Base-by-base conservation (phyloP, 768 basidiomycete species). In the Agaricus blazei region DNA sequence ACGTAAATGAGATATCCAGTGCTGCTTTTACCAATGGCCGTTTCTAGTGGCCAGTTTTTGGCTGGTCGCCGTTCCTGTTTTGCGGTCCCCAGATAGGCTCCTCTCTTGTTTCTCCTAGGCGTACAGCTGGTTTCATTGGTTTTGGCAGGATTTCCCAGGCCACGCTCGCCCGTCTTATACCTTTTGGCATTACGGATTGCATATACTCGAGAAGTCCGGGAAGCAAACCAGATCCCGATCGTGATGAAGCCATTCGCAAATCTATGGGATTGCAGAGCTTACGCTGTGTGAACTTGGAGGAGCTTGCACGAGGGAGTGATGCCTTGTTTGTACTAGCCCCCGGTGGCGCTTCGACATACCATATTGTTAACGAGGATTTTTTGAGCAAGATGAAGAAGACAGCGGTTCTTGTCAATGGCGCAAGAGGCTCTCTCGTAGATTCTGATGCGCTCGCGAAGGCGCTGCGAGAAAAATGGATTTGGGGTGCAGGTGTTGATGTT, bases 131-230 rank as follows among this genome's bases (percentile, higher is more conserved):
- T 1, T 97, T 98, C 72, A 75, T 98, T 31, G 97, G 97, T 11
- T 98, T 98, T 62, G 96, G 96, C 5, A 84, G 96, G 26, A 98
- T 98, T 62, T 84, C 93, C 0, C 91, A 94, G 63, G 87, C 87
- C 23, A 89, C 88, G 0, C 79, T 96, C 41, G 69, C 78, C 1
- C 84, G 96, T 3, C 80, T 98, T 37, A 71, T 89, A 9, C 83
- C 90, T 0, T 98, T 98, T 65, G 93, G 88, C 26, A 77, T 92
- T 63, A 87, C 83, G 0, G 74, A 82, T 61, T 85, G 84, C 59
- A 59, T 95, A 42, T 96, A 93, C 70, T 67, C 78, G 4, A 75
- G 78, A 7, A 83, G 79, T 58, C 81, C 87, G 0, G 67, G 75
- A 9, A 83, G 83, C 1, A 75, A 73, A 28, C 71, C 75, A 15